These are phyloP conservation scores for Nitzschia palea DNA, from an alignment of 108 stramenopile species.

Conservation along the genomic window DNA sequence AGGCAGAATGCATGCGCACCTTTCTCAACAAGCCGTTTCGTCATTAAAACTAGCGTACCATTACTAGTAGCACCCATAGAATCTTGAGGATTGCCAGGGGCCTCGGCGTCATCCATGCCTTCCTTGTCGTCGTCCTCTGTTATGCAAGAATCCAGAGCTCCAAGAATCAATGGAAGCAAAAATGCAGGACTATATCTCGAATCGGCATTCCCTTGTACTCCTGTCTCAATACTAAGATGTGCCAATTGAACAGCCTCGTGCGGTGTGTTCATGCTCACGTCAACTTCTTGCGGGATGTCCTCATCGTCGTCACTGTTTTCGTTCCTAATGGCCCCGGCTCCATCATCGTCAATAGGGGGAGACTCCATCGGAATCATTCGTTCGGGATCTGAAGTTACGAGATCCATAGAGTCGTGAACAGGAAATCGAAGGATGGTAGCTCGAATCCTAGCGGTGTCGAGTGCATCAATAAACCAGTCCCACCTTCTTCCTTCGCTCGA, in stretches of 20 bases:
- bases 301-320: neutral
- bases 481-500: constrained; percentile 18
- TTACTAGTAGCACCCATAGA: too few species aligned
- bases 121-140: neutral
- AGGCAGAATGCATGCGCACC: constrained; percentile 58
- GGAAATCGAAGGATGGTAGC: constrained; percentile 61
- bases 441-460: constrained; percentile 54
- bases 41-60: constrained; percentile 4
- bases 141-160: constrained; percentile 7
- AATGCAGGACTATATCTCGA: constrained; percentile 76
- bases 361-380: neutral
- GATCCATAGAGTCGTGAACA: constrained; percentile 31
- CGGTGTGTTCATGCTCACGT: neutral
- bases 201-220: constrained; percentile 32
- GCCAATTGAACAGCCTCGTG: neutral
- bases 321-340: neutral
- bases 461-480: constrained; percentile 63
- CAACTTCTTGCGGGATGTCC: neutral
- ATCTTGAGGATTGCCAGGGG: neutral
- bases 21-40: constrained; percentile 57
- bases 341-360: neutral
- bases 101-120: neutral
- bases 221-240: too few species aligned
- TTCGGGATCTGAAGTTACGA: neutral
- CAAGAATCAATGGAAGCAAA: constrained; percentile 46